A percentile compares a stretch with the other conserved stretches of the same genome.
These are phyloP conservation scores for Symbiodinium natans DNA, from an alignment of 73 alveolate genomes.

Conservation along the genomic window DNA sequence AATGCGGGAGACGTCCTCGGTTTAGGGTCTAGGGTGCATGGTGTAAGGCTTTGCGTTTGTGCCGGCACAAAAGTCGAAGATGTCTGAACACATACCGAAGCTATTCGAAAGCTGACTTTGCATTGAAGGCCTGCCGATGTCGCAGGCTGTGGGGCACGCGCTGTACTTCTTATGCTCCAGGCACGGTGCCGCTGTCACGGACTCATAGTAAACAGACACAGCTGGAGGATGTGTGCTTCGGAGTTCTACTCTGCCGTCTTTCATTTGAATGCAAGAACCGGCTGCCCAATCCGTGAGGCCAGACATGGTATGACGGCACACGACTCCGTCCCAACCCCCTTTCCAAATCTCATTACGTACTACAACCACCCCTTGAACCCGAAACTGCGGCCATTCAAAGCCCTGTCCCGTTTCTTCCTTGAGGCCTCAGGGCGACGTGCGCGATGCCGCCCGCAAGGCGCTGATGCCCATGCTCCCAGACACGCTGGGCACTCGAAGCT, in stretches of 20 bases:
- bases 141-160: constrained; percentile 67
- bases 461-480: constrained; percentile 92
- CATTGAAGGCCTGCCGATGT: constrained; percentile 44
- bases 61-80: not conserved
- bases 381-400: too few relatives aligned
- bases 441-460: constrained; percentile 46
- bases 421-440: constrained; percentile 88
- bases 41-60: not conserved
- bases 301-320: too few relatives aligned
- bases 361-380: too few relatives aligned
- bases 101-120: not conserved
- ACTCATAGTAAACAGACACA: too few relatives aligned
- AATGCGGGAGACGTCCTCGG: not conserved
- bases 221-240: not conserved
- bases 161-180: constrained; percentile 68
- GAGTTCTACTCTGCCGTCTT: not conserved
- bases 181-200: not conserved
- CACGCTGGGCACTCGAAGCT: constrained; percentile 62
- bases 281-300: too few relatives aligned
- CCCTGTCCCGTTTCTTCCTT: too few relatives aligned
- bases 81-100: not conserved
- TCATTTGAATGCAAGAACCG: too few relatives aligned
- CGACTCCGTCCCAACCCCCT: too few relatives aligned
- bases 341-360: too few relatives aligned
- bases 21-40: not conserved